Conservation (phyloP, 495 filamentous ascomycete species). For the Cladorrhinum samala region DNA sequence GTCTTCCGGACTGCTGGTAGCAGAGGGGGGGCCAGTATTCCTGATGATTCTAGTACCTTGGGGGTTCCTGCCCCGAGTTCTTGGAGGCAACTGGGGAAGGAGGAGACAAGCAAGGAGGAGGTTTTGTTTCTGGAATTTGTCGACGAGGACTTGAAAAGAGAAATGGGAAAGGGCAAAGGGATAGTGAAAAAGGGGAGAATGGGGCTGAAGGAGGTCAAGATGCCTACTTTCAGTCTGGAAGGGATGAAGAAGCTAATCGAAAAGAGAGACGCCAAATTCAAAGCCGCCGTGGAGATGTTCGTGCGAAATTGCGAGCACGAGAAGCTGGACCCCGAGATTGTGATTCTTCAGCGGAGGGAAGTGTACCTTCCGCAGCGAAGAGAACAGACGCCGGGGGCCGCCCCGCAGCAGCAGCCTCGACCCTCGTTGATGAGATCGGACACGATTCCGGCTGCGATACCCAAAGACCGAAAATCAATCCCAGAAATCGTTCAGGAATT, state of each 20-base stretch:
- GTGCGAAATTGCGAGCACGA: constrained; percentile 65
- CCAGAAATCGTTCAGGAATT: constrained; percentile 82
- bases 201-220: constrained; percentile 75
- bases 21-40: constrained; percentile 36
- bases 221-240: constrained; percentile 90
- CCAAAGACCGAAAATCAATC: constrained; percentile 73
- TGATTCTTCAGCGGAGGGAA: constrained; percentile 50
- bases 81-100: constrained; percentile 26
- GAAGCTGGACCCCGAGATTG: constrained; percentile 59
- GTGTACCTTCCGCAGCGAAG: constrained; percentile 41
- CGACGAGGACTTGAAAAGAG: constrained; percentile 73
- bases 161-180: constrained; percentile 59
- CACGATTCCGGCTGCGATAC: constrained; percentile 61
- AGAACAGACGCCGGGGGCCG: constrained; percentile 10
- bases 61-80: constrained; percentile 38
- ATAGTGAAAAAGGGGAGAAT: constrained; percentile 58
- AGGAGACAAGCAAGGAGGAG: constrained; percentile 49
- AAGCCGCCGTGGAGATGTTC: constrained; percentile 68
- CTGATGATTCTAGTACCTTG: constrained; percentile 33
- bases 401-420: constrained; percentile 2
- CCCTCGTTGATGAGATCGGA: constrained; percentile 19
- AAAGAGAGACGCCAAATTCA: constrained; percentile 83
- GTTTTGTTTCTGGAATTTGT: constrained; percentile 87
- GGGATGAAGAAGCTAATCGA: constrained; percentile 88
- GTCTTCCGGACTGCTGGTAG: constrained; percentile 24